Evolutionary conservation across 1,139 yeast species (phyloP).

Genomic region (Blastobotrys proliferans): DNA sequence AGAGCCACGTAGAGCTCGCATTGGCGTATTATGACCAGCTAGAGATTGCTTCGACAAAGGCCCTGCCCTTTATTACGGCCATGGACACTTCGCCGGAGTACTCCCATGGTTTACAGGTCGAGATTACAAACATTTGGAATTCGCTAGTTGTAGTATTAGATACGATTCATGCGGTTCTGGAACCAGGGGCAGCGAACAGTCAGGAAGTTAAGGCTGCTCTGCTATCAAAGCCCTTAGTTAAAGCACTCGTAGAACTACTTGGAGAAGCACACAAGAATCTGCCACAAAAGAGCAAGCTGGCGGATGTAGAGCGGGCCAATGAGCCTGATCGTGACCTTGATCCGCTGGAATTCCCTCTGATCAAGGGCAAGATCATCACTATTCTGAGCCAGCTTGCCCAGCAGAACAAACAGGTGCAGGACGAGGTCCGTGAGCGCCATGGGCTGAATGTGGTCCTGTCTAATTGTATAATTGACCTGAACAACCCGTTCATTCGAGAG

Average conservation of each 20-base stretch:
- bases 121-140: slow-evolving; percentile 19
- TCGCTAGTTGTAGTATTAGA: slow-evolving; percentile 19
- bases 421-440: slow-evolving; percentile 57
- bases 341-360: slow-evolving; percentile 29
- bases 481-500: slow-evolving; percentile 82
- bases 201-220: neutral
- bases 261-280: slow-evolving; percentile 25
- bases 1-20: slow-evolving; percentile 1
- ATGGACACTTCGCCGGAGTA: slow-evolving; percentile 17
- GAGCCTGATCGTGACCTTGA: slow-evolving; percentile 13
- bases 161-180: slow-evolving; percentile 17
- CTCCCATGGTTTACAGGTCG: slow-evolving; percentile 13
- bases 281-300: slow-evolving; percentile 27
- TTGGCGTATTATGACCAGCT: slow-evolving; percentile 9
- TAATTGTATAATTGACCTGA: slow-evolving; percentile 78
- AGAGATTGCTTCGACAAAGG: slow-evolving; percentile 14
- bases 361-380: slow-evolving; percentile 30
- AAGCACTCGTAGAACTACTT: slow-evolving; percentile 21
- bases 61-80: slow-evolving; percentile 18
- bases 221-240: slow-evolving; percentile 9
- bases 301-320: slow-evolving; percentile 19
- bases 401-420: slow-evolving; percentile 57
- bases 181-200: slow-evolving; percentile 6
- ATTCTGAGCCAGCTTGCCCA: slow-evolving; percentile 37
- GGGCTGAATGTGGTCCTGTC: slow-evolving; percentile 72